Evolutionary conservation across 2,329 filamentous ascomycete species (phyloP), one percentile per base, ranked within the genome.

Genomic region (Capronia epimyces): DNA sequence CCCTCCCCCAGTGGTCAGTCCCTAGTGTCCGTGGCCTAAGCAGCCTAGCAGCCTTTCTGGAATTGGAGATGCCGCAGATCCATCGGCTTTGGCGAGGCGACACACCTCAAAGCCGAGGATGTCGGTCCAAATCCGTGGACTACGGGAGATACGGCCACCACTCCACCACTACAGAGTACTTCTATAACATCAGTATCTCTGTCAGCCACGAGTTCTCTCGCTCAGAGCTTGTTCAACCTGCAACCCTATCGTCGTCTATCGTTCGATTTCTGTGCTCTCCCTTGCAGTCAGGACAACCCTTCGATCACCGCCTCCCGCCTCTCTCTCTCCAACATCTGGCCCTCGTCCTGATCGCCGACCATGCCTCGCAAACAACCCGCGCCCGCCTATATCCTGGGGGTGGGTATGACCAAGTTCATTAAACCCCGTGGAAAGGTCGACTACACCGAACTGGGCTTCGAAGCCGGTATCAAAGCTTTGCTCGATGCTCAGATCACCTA

Each of bases 401-500:
- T 97, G 62, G 91, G 91, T 74, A 93, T 97, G 88, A 97, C 91
- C 73, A 95, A 95, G 73, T 97, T 97, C 80, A 91, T 96, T 80
- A 66, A 67, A 52, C 66, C 66, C 3, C 59, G 63, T 8, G 61
- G 62, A 16, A 59, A 62, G 46, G 55, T 62, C 49, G 64, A 66
- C 49, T 68, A 67, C 52, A 55, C 61, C 9, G 64, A 66, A 40
- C 57, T 68, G n/a, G 66, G 60, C 9, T 63, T 62, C 46, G 64
- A 66, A 57, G 64, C 63, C 22, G 63, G 64, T 31, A 58, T 64
- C 49, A 65, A 66, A 52, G 64, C 64, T 39, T 59, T 70, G 58
- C 75, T 84, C 15, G 84, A 87, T 68, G 89, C 89, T 1, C 85
- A 94, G 57, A 89, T 97, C 77, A 94, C 82, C 73, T 97, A 96